Conservation (phyloP, 441 rosid species). For the Gossypium laxum region DNA sequence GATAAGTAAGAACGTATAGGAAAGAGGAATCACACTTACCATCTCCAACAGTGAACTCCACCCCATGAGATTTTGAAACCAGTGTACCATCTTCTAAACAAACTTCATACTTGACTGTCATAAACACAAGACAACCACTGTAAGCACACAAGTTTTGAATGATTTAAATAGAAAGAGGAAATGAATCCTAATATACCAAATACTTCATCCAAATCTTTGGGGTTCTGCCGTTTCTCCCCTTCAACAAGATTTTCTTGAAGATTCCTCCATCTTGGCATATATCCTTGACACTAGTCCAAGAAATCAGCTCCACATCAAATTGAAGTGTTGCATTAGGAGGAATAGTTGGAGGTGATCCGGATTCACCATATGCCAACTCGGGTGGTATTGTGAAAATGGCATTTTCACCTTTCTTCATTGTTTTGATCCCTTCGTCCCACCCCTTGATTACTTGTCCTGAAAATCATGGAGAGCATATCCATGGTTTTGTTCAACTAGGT, state of each 20-base stretch:
- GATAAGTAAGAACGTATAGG: not conserved
- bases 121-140: not conserved
- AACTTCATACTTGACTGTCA: slow-evolving; percentile 30
- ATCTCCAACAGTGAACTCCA: slow-evolving; percentile 36
- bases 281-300: slow-evolving; percentile 46
- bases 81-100: slow-evolving; percentile 36
- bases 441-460: slow-evolving; percentile 50
- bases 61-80: slow-evolving; percentile 33
- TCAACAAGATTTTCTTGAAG: slow-evolving; percentile 38
- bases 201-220: slow-evolving; percentile 43
- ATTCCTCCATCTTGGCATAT: slow-evolving; percentile 53
- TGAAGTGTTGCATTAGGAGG: slow-evolving; percentile 42
- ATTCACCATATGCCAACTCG: slow-evolving; percentile 34
- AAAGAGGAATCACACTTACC: slow-evolving; percentile 20
- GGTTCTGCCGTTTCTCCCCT: slow-evolving; percentile 50
- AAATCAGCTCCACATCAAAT: slow-evolving; percentile 39
- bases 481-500: not conserved
- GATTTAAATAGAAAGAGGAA: not conserved
- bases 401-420: slow-evolving; percentile 52
- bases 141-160: not conserved
- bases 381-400: slow-evolving; percentile 39
- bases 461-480: not conserved
- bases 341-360: slow-evolving; percentile 32
- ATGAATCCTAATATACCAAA: slow-evolving; percentile 21
- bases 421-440: slow-evolving; percentile 44